Conservation (phyloP, 2,329 filamentous ascomycete genomes). For the Apiospora kogelbergensis region DNA sequence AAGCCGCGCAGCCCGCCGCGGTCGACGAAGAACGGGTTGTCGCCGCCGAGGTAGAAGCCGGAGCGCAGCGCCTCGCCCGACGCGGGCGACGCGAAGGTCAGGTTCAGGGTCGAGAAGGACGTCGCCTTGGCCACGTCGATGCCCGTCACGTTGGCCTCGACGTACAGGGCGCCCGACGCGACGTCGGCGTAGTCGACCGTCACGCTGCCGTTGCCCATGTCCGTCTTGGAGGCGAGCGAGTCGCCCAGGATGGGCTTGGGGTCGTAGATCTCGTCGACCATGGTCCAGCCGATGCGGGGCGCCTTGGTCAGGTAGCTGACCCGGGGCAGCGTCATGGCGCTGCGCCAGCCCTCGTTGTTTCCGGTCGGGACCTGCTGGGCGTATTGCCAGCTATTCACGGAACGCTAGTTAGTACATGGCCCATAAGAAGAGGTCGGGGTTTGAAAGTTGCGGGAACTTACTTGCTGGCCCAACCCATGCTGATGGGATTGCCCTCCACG, state of each 20-base stretch:
- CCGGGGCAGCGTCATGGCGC: conserved; percentile 52
- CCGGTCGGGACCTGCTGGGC: conserved; percentile 53
- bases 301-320: conserved; percentile 51
- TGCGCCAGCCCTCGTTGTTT: conserved; percentile 50
- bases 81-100: conserved; percentile 50
- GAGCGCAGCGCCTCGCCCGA: conserved; percentile 49
- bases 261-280: conserved; percentile 51
- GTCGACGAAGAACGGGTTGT: conserved; percentile 51
- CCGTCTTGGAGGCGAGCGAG: conserved; percentile 40
- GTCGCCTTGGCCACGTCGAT: conserved; percentile 26
- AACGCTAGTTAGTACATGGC: neutral
- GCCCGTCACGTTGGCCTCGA: conserved; percentile 49
- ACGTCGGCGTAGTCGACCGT: conserved; percentile 51
- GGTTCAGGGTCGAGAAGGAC: conserved; percentile 41
- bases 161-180: conserved; percentile 51
- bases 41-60: conserved; percentile 49
- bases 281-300: conserved; percentile 48
- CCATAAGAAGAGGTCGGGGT: neutral
- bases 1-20: conserved; percentile 49
- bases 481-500: conserved; percentile 42
- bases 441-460: neutral
- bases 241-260: conserved; percentile 45
- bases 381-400: conserved; percentile 52
- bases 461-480: conserved; percentile 55
- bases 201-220: conserved; percentile 47